Conservation (phyloP, 169 alveolate genomes). For the Plasmodium fragile region DNA sequence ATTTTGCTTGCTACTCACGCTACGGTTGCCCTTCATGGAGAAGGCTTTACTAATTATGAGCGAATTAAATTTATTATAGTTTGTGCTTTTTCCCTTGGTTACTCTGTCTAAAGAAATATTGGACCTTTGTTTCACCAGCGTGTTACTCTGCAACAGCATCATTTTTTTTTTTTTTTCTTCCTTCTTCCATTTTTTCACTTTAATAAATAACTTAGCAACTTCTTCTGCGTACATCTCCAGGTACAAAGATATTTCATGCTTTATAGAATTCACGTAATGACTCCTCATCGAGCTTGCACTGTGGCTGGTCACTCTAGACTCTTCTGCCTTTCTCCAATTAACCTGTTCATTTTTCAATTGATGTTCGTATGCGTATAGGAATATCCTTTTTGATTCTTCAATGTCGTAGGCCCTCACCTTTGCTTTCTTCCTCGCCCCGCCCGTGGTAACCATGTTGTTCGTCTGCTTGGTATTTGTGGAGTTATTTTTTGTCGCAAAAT, state of each 20-base stretch:
- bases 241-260: conserved; percentile 56
- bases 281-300: conserved; percentile 70
- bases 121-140: conserved; percentile 39
- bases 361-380: conserved; percentile 60
- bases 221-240: conserved; percentile 70
- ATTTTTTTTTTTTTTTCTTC: conserved; percentile 72
- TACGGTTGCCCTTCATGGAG: conserved; percentile 13
- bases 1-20: conserved; percentile 3
- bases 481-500: not conserved
- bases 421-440: conserved; percentile 24
- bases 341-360: conserved; percentile 66
- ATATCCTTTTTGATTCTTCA: conserved; percentile 55
- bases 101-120: conserved; percentile 58
- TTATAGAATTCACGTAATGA: conserved; percentile 49
- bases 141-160: conserved; percentile 19
- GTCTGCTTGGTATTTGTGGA: not conserved
- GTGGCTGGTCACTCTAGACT: conserved; percentile 39
- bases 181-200: conserved; percentile 46
- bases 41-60: conserved; percentile 46
- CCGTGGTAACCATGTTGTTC: conserved; percentile 32
- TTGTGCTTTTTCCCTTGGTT: conserved; percentile 59
- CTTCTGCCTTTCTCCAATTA: conserved; percentile 59
- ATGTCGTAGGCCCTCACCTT: conserved; percentile 55
- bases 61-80: conserved; percentile 55
- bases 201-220: conserved; percentile 48